These are phyloP conservation scores for Psilocybe mexicana DNA, from an alignment of 1,284 basidiomycete genomes.

Conservation along the genomic window DNA sequence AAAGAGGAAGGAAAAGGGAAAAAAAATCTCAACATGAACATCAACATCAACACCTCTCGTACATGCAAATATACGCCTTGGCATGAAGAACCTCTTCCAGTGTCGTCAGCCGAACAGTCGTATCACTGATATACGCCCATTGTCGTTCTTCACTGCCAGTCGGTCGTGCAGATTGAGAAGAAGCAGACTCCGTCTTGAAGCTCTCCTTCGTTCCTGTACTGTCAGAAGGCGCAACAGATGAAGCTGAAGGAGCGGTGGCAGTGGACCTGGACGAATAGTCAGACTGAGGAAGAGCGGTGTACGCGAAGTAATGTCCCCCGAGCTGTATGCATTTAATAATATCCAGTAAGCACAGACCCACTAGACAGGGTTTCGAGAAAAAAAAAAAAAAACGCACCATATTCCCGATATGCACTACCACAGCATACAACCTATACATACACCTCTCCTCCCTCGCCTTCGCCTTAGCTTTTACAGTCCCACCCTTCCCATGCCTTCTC, in stretches of 20 bases:
- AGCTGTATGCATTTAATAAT: slow-evolving; percentile 43
- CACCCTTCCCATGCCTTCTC: slow-evolving; percentile 36
- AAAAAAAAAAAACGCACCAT: slow-evolving; percentile 70
- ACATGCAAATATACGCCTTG: slow-evolving; percentile 91
- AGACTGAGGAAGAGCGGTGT: slow-evolving; percentile 57
- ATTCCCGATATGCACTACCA: slow-evolving; percentile 89
- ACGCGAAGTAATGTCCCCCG: slow-evolving; percentile 85
- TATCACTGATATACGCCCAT: slow-evolving; percentile 92
- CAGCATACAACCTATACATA: slow-evolving; percentile 77
- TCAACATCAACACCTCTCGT: slow-evolving; percentile 54
- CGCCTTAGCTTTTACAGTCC: slow-evolving; percentile 29
- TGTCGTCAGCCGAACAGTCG: slow-evolving; percentile 74
- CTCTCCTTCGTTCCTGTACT: slow-evolving; percentile 2
- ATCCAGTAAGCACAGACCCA: slow-evolving; percentile 9
- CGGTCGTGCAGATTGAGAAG: slow-evolving; percentile 7
- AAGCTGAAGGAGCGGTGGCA: background rate
- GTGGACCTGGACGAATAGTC: slow-evolving; percentile 15
- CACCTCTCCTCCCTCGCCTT: slow-evolving; percentile 48
- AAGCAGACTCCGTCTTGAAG: slow-evolving; percentile 3
- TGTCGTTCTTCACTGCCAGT: slow-evolving; percentile 43
- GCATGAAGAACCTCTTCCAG: slow-evolving; percentile 88
- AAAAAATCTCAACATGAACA: background rate
- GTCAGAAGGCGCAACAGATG: background rate
- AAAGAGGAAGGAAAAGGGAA: too few relatives aligned
- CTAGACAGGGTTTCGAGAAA: background rate